Evolutionary conservation across 768 basidiomycete genomes (phyloP), one percentile per base, ranked within the genome.

Genomic region (Leccinum sublutescens): DNA sequence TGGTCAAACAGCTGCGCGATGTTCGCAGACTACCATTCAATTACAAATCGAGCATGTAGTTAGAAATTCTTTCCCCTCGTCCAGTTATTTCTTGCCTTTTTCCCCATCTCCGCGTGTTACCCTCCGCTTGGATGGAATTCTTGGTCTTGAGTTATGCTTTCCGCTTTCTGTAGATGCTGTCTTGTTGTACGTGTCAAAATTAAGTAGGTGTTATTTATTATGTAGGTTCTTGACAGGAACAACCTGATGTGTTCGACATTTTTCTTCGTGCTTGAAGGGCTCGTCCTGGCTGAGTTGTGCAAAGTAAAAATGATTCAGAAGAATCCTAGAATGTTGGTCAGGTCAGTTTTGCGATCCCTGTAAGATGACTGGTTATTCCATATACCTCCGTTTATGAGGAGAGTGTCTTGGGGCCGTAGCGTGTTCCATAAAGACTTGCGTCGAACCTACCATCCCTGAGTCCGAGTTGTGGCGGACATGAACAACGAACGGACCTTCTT

Each of bases 1-100:
- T 69, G 71, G 71, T 71, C 62, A 73, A 73, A 73, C 58, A 71
- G 50, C 47, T 56, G 62, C 21, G 50, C 60, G 62, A 59, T 40
- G 7, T n/a, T 17, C 1, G 61, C 55, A 67, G 64, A 67, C 29
- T 67, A 60, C 17, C 15, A 43, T 62, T 64, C 60, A 61, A 63
- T 71, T 40, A 40, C 66, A 60, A 60, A 61, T 59, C 54, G 60
- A 38, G 57, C 51, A 48, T 47, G 36, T 19, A 4, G 25, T 17
- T 57, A 2, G 40, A 29, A 10, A 19, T 23, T 6, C 5, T 50
- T 51, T 23, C 10, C 19, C 5, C 27, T 52, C 53, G 36, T 38
- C 34, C 25, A 33, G 11, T 9, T 33, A 12, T 52, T 50, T 15
- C 34, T 43, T 50, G 38, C 36, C 29, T 21, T 43, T n/a, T 19